These are phyloP conservation scores for Penicillium antarcticum DNA, from an alignment of 495 filamentous ascomycete genomes.

Conservation along the genomic window DNA sequence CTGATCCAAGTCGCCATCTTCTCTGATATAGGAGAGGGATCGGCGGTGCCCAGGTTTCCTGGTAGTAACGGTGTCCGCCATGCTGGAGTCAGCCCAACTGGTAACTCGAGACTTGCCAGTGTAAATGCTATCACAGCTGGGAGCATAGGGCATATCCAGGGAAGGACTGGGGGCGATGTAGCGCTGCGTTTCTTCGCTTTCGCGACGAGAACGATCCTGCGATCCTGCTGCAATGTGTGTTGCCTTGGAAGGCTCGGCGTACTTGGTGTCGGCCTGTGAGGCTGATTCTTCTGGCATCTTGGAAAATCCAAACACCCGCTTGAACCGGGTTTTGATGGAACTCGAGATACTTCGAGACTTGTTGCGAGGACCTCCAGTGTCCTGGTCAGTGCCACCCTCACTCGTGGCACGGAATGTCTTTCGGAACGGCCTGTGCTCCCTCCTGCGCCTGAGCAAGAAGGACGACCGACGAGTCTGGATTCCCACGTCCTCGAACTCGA, in stretches of 20 bases:
- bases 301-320: slow-evolving; percentile 53
- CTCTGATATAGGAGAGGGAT: slow-evolving; percentile 64
- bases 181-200: not conserved
- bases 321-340: slow-evolving; percentile 59
- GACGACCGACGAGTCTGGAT: slow-evolving; percentile 44
- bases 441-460: slow-evolving; percentile 42
- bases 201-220: not conserved
- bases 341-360: slow-evolving; percentile 59
- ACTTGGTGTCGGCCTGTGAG: not conserved
- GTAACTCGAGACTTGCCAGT: slow-evolving; percentile 66
- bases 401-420: slow-evolving; percentile 57
- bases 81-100: slow-evolving; percentile 69
- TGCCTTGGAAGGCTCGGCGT: not conserved
- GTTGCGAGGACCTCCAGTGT: slow-evolving; percentile 35
- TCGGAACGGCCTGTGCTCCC: slow-evolving; percentile 52
- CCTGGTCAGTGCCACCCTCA: slow-evolving; percentile 24
- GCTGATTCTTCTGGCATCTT: slow-evolving; percentile 29
- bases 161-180: not conserved
- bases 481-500: slow-evolving; percentile 28
- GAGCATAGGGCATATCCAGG: slow-evolving; percentile 15
- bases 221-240: not conserved
- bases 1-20: slow-evolving; percentile 51
- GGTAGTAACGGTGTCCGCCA: slow-evolving; percentile 44
- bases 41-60: slow-evolving; percentile 44
- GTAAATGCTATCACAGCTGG: slow-evolving; percentile 45